Evolutionary conservation across 371 early-diverging fungal genomes (phyloP), one percentile per base, ranked within the genome.

Genomic region (Blastocladiella emersonii): DNA sequence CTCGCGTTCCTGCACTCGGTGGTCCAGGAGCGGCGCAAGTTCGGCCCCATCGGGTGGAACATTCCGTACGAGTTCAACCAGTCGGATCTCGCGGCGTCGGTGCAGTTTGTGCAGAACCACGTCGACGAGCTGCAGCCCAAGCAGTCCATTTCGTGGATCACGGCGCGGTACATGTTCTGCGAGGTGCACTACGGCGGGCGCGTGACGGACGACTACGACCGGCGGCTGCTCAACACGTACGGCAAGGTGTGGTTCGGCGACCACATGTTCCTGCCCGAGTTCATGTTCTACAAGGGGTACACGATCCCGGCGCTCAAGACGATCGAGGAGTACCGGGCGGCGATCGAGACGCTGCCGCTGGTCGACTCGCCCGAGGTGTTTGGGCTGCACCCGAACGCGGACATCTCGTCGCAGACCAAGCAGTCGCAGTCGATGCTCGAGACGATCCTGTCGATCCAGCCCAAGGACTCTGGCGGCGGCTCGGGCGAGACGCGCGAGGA

Each of bases 31-130:
- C 61, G 83, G 27, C 51, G 81, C 44, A 83, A 83, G 69, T 83
- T 81, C 68, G 81, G 81, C 0, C 80, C 83, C 2, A 67, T 83
- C 21, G 83, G 83, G 5, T 82, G 83, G 83, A 82, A 81, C 63
- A 81, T 82, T 71, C 81, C 80, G 35, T 83, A 81, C 68, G 83
- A 83, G 69, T 83, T 82, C 70, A 83, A 83, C 65, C 81, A 83
- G 69, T 71, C 75, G 37, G 83, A 83, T 70, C 65, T 83, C 34
- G 79, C 80, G 0, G 81, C 81, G 13, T 71, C 71, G 63, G 80
- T 81, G 35, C 79, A 79, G 63, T 81, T 81, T 66, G 78, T 81
- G 30, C 81, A 81, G 68, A 81, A 78, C 44, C 81, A 79, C 64
- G 78, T 82, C n/a, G 83, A 82, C 67, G 81, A 82, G 63, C 66